Evolutionary conservation across 495 filamentous ascomycete genomes (phyloP).

Genomic region (Hyaloscypha finlandica): DNA sequence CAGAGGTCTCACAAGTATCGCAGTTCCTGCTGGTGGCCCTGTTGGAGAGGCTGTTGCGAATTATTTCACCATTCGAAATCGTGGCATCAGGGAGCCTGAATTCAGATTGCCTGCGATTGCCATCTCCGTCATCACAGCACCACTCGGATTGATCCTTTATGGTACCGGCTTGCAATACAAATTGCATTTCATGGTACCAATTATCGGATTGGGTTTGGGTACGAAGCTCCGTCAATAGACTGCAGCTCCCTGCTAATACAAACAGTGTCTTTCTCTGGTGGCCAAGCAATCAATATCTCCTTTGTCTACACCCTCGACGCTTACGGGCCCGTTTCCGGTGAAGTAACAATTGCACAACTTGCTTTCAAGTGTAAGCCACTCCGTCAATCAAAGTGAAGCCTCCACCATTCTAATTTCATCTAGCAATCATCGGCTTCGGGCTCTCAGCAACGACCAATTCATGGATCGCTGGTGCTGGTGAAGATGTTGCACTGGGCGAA

Average conservation of each 20-base stretch:
- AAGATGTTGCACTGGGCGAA: slow-evolving; percentile 47
- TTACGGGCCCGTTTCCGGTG: slow-evolving; percentile 54
- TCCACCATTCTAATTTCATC: background rate
- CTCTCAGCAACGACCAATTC: slow-evolving; percentile 58
- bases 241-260: background rate
- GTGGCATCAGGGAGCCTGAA: slow-evolving; percentile 53
- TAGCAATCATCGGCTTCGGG: slow-evolving; percentile 51
- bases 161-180: slow-evolving; percentile 50
- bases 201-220: slow-evolving; percentile 48
- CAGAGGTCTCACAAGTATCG: background rate
- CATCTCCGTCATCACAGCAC: slow-evolving; percentile 45
- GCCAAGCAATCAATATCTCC: slow-evolving; percentile 51
- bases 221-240: slow-evolving; percentile 9
- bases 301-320: slow-evolving; percentile 56
- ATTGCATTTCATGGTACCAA: slow-evolving; percentile 54
- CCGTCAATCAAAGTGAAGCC: background rate
- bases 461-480: slow-evolving; percentile 49
- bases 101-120: slow-evolving; percentile 52
- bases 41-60: slow-evolving; percentile 53
- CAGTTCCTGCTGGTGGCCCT: slow-evolving; percentile 46
- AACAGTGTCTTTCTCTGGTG: slow-evolving; percentile 50
- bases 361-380: slow-evolving; percentile 46
- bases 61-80: slow-evolving; percentile 49
- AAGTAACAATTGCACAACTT: slow-evolving; percentile 50
- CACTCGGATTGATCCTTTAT: slow-evolving; percentile 50